Evolutionary conservation across 2,329 filamentous ascomycete species (phyloP).

Genomic region (Huntiella savannae): DNA sequence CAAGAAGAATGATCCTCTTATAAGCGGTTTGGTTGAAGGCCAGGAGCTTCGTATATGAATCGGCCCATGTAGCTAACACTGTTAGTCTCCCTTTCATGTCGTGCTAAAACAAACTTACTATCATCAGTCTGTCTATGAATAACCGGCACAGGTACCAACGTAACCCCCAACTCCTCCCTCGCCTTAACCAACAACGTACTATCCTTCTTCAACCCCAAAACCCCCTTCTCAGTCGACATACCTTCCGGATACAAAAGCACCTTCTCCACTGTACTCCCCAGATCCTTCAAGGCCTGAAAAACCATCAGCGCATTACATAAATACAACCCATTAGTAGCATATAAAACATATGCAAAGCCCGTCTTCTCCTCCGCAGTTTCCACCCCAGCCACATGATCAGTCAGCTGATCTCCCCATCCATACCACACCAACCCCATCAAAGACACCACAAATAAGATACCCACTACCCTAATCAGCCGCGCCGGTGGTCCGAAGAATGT

Average conservation of each 20-base stretch:
- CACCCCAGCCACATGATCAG: no score
- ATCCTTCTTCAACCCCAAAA: constrained; percentile 15
- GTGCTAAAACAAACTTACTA: constrained; percentile 15
- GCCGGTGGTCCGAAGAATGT: no score
- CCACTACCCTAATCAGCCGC: no score
- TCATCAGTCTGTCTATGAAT: constrained; percentile 18
- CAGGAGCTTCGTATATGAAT: constrained; percentile 47
- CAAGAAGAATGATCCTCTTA: constrained; percentile 25
- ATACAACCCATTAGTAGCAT: constrained; percentile 27
- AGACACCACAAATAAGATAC: background rate
- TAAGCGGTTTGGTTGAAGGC: constrained; percentile 50
- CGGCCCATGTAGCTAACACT: constrained; percentile 35
- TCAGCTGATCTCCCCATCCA: background rate
- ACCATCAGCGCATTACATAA: constrained; percentile 33
- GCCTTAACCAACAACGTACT: constrained; percentile 22
- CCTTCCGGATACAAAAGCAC: constrained; percentile 27
- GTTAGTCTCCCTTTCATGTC: background rate
- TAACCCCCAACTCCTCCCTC: constrained; percentile 25
- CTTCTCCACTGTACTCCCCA: constrained; percentile 25
- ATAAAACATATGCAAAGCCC: constrained; percentile 29
- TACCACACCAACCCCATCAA: background rate
- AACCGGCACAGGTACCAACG: constrained; percentile 23
- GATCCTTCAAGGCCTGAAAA: constrained; percentile 24
- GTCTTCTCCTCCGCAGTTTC: constrained; percentile 15
- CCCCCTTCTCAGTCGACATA: constrained; percentile 17